Conservation (phyloP, 306 rosid genomes). For the Acacia crassicarpa region DNA sequence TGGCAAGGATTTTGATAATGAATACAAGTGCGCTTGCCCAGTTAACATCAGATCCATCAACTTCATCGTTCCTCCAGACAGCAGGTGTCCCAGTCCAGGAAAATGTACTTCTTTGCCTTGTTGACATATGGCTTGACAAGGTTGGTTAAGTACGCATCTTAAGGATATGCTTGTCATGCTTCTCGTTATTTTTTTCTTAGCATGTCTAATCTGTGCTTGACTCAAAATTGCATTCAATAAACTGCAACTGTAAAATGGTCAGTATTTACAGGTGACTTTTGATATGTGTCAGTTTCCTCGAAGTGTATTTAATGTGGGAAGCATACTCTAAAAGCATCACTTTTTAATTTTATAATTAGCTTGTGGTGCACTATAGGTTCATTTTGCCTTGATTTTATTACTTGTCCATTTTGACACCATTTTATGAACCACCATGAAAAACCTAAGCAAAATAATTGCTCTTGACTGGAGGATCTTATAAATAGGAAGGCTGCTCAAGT, state of each 20-base stretch:
- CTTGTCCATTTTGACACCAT: conserved; percentile 1
- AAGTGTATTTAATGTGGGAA: conserved; percentile 9
- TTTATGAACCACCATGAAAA: neutral
- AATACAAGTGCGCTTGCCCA: conserved; percentile 90
- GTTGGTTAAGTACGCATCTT: conserved; percentile 39
- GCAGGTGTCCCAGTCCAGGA: conserved; percentile 69
- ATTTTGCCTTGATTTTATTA: conserved; percentile 5
- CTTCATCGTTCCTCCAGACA: conserved; percentile 60
- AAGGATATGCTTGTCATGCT: conserved; percentile 23
- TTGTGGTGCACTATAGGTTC: conserved; percentile 7
- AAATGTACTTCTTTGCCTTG: conserved; percentile 83
- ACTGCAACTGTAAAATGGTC: neutral
- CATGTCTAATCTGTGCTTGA: conserved; percentile 11
- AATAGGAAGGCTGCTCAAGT: conserved; percentile 6
- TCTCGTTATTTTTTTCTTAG: conserved; percentile 19
- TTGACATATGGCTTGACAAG: conserved; percentile 97
- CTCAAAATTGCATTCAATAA: conserved; percentile 1
- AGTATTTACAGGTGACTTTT: conserved; percentile 3
- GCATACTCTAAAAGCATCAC: neutral
- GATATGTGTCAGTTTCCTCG: neutral
- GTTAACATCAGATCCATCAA: conserved; percentile 81
- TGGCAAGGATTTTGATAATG: conserved; percentile 93
- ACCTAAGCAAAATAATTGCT: neutral
- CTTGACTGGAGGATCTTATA: conserved; percentile 4
- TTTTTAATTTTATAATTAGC: conserved; percentile 7